Evolutionary conservation across 768 basidiomycete genomes (phyloP), one percentile per base, ranked within the genome.

Genomic region (Mycena metata): DNA sequence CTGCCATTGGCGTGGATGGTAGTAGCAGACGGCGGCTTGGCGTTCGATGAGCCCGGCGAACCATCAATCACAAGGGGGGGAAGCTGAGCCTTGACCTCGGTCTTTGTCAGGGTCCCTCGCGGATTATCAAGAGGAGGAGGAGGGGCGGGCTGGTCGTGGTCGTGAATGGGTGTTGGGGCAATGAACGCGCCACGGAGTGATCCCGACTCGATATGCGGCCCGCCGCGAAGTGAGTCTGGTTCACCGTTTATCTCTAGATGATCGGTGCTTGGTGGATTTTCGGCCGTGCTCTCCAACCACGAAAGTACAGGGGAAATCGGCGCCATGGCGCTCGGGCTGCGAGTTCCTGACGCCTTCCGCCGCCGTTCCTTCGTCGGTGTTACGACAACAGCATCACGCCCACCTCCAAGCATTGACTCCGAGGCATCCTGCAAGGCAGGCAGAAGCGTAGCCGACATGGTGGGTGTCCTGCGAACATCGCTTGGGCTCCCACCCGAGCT

Each of bases 1-100:
- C 76, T 71, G 39, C 74, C 74, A 57, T 78, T 83, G 46, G 84
- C 83, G n/a, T 71, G 68, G 49, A 73, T 19, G 17, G 42, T 75
- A n/a, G 47, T 41, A 2, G 60, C 55, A 2, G 46, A 42, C 4
- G 69, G 50, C 26, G 58, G 61, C 43, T 71, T 64, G 21, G 66
- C 42, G 33, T 43, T 52, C 10, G 55, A 46, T 15, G 62, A 50
- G 39, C 45, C 63, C 17, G 69, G 45, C 5, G 62, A 52, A n/a
- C 45, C 49, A 50, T 67, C 63, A 26, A 71, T 62, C 26, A 67
- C 33, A 2, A 71, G 62, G 6, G 70, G 70, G 56, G 62, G 41
- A 12, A 71, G 70, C 41, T 30, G 62, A 6, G 66, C 52, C 46
- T 55, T 49, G 24, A 66, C 59, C 45, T 52, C 57, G 2, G 42